Evolutionary conservation across 1,284 basidiomycete genomes (phyloP), one percentile per base, ranked within the genome.

Genomic region (Puccinia horiana): DNA sequence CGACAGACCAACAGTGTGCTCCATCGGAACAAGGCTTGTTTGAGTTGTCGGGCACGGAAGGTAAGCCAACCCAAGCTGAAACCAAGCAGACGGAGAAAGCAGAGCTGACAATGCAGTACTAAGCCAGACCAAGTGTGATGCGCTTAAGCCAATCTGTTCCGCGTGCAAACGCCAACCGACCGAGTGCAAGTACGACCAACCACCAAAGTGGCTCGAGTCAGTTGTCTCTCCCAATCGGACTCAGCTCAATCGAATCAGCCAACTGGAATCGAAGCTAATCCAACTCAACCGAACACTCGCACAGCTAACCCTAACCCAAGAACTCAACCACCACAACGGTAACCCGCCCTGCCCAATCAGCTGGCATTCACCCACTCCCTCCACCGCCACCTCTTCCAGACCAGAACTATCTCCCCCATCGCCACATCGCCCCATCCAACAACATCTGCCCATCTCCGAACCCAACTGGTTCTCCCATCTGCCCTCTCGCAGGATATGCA

Each of bases 51-150:
- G 26, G 56, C 80, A 26, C 20, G 80, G n/a, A 82, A 81, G 54
- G 79, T 81, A 20, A 56, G 6, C 20, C 42, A 47, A 76, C 14
- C 23, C 14, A 5, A 5, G 5, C n/a, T n/a, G n/a, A n/a, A n/a
- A n/a, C n/a, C n/a, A n/a, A n/a, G n/a, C n/a, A n/a, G n/a, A n/a
- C n/a, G n/a, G n/a, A n/a, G n/a, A n/a, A n/a, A n/a, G n/a, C n/a
- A n/a, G n/a, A n/a, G n/a, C n/a, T n/a, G n/a, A n/a, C n/a, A n/a
- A n/a, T n/a, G n/a, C n/a, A n/a, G n/a, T n/a, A n/a, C n/a, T n/a
- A n/a, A n/a, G n/a, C n/a, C 56, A 82, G 73, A 82, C 80, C 32
- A 82, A 82, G 49, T 82, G 80, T 35, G 80, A 82, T 44, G 80
- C 80, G 11, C 20, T 82, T 44, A 82, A 82, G 40, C 80, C 80